These are phyloP conservation scores for Candida tetrigidarum DNA, from an alignment of 1,139 yeast species.

Conservation along the genomic window DNA sequence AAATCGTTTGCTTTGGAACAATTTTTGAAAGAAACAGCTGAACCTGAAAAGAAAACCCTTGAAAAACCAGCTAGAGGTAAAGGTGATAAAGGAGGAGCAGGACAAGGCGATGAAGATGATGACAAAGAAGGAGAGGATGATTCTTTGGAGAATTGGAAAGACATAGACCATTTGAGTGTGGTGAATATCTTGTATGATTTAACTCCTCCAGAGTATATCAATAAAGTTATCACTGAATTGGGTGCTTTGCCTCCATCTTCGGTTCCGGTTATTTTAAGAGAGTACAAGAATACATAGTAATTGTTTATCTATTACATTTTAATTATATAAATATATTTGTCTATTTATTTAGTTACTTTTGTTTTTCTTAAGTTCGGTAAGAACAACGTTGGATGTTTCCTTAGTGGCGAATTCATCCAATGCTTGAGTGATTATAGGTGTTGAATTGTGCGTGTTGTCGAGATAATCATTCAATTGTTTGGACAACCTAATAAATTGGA, in stretches of 20 bases:
- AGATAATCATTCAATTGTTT: constrained; percentile 22
- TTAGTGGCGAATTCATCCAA: constrained; percentile 30
- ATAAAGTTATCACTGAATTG: constrained; percentile 93
- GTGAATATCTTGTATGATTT: constrained; percentile 90
- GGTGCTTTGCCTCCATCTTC: constrained; percentile 98
- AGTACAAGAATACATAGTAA: constrained; percentile 64
- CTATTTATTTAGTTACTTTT: too few species aligned
- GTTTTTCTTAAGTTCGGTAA: constrained; percentile 27
- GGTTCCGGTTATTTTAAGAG: constrained; percentile 94
- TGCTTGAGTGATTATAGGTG: constrained; percentile 18
- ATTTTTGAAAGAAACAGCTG: constrained; percentile 55
- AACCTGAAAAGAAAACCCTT: constrained; percentile 24
- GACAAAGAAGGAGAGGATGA: constrained; percentile 15
- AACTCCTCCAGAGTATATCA: constrained; percentile 92
- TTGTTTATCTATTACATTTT: neutral
- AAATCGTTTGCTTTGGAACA: constrained; percentile 69
- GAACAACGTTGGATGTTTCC: constrained; percentile 36
- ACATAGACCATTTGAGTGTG: constrained; percentile 65
- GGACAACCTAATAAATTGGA: constrained; percentile 46
- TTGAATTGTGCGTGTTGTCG: constrained; percentile 14
- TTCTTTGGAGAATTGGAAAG: constrained; percentile 68
- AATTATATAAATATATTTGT: too few species aligned
- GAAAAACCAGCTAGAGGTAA: constrained; percentile 19
- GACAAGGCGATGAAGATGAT: constrained; percentile 15
- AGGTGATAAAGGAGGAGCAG: constrained; percentile 19